phyloP scores from a whole-genome alignment of 306 rosid species.

The Cajanus cajan region DNA sequence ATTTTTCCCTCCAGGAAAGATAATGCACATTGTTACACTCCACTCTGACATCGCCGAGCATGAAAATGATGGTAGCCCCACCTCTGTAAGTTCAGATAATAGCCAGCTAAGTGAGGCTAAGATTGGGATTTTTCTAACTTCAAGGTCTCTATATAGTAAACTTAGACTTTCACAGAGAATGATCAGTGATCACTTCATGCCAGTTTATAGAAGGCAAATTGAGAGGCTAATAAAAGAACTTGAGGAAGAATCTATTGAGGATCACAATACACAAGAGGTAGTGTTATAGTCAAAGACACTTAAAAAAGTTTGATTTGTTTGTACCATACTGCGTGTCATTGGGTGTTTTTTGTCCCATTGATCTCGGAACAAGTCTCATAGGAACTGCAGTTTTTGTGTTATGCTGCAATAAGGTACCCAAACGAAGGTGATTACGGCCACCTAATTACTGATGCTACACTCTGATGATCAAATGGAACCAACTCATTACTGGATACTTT shows the following conservation, averaged over 20 bases:
- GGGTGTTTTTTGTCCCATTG: conserved; percentile 41
- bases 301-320: conserved; percentile 22
- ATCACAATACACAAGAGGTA: conserved; percentile 31
- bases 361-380: conserved; percentile 20
- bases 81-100: conserved; percentile 43
- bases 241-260: conserved; percentile 52
- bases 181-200: conserved; percentile 98
- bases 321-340: conserved; percentile 20
- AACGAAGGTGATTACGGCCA: background rate
- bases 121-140: conserved; percentile 73
- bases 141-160: conserved; percentile 82
- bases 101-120: conserved; percentile 51
- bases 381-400: conserved; percentile 37
- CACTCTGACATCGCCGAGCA: conserved; percentile 32
- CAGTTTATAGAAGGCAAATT: conserved; percentile 76
- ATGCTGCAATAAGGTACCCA: conserved; percentile 30
- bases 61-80: conserved; percentile 47
- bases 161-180: conserved; percentile 85
- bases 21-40: conserved; percentile 74
- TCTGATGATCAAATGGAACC: conserved; percentile 18
- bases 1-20: conserved; percentile 88
- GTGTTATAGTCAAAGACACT: conserved; percentile 36
- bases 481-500: conserved; percentile 22
- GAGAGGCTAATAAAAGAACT: conserved; percentile 75
- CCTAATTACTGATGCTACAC: conserved; percentile 21